phyloP scores from a whole-genome alignment of 352 stramenopile species.

The Thalassiosira hispida region DNA sequence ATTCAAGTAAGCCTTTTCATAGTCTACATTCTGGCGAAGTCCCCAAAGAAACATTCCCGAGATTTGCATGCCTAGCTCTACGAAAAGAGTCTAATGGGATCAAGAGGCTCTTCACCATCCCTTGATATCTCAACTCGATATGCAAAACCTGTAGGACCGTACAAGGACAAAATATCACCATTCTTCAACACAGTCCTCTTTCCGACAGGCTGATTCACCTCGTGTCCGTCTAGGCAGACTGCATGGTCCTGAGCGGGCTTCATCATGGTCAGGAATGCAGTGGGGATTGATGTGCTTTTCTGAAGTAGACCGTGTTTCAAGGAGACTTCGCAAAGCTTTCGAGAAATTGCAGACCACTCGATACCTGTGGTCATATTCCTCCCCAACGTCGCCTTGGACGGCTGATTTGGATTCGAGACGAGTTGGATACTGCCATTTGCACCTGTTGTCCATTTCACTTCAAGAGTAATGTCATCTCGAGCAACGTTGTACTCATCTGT shows the following conservation, averaged over 20 bases:
- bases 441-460: background rate
- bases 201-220: background rate
- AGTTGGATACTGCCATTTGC: background rate
- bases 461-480: background rate
- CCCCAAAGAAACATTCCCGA: too few relatives aligned
- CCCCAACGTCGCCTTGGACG: background rate
- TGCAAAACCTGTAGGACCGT: background rate
- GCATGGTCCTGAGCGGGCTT: background rate
- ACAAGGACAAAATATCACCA: background rate
- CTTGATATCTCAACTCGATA: background rate
- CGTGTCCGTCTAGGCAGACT: background rate
- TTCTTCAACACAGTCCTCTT: background rate
- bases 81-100: constrained; percentile 28
- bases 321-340: background rate
- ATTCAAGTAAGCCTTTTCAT: too few relatives aligned
- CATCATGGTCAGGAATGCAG: background rate
- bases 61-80: too few relatives aligned
- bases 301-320: background rate
- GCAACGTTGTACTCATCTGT: background rate
- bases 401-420: too few relatives aligned
- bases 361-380: background rate
- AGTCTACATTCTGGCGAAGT: too few relatives aligned
- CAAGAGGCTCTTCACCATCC: background rate
- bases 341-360: background rate
- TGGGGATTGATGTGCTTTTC: background rate